Conservation (phyloP, 2,329 filamentous ascomycete species). For the Coleophoma crateriformis region DNA sequence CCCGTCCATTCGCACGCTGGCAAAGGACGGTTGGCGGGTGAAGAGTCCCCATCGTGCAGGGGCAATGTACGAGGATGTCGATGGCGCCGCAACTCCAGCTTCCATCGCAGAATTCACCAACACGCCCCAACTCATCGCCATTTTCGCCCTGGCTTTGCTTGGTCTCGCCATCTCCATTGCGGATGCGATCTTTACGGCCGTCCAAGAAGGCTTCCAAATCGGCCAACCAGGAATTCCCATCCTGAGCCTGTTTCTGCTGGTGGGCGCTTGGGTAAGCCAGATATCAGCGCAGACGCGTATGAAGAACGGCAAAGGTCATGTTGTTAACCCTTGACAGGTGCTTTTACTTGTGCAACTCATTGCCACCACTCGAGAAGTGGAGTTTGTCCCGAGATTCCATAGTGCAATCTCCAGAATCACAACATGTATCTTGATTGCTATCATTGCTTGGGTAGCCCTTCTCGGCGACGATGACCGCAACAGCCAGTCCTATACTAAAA, state of each 20-base stretch:
- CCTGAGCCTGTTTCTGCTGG: conserved; percentile 50
- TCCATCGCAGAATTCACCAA: conserved; percentile 57
- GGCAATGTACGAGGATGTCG: conserved; percentile 55
- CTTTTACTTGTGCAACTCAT: conserved; percentile 35
- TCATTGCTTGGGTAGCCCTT: conserved; percentile 4
- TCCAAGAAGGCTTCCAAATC: conserved; percentile 22
- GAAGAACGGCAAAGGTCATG: conserved; percentile 5
- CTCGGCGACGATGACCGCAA: background rate
- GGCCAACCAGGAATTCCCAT: conserved; percentile 9
- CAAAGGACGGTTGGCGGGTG: conserved; percentile 7
- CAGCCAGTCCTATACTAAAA: too few relatives aligned
- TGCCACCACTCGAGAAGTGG: conserved; percentile 8
- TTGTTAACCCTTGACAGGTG: conserved; percentile 28
- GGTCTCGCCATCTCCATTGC: conserved; percentile 51
- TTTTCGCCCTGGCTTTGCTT: conserved; percentile 43
- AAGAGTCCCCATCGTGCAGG: conserved; percentile 6
- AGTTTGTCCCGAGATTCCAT: conserved; percentile 11
- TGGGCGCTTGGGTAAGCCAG: conserved; percentile 54
- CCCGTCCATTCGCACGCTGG: conserved; percentile 14
- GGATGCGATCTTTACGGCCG: conserved; percentile 44
- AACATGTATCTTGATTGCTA: conserved; percentile 10
- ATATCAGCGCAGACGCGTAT: background rate
- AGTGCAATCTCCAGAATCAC: conserved; percentile 7
- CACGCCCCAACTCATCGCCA: conserved; percentile 44
- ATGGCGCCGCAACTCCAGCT: conserved; percentile 62